These are phyloP conservation scores for Fusarium mundagurra DNA, from an alignment of 2,329 filamentous ascomycete genomes.

Conservation along the genomic window DNA sequence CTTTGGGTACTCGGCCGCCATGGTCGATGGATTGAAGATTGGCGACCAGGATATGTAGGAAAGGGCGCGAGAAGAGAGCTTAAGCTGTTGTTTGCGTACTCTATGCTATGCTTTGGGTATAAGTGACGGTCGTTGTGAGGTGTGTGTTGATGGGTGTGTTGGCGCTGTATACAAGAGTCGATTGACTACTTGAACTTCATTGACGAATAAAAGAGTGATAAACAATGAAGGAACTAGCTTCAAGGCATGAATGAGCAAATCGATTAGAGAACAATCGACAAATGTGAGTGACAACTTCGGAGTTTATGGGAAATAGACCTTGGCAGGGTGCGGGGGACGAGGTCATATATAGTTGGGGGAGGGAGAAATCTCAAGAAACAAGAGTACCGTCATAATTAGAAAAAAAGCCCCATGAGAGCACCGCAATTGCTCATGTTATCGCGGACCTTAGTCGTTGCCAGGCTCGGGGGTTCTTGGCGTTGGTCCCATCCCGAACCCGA, in stretches of 20 bases:
- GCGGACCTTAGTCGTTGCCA: conserved; percentile 31
- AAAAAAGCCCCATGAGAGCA: neutral
- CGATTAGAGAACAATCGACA: conserved; percentile 11
- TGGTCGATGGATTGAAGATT: conserved; percentile 38
- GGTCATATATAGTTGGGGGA: conserved; percentile 38
- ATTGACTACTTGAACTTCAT: conserved; percentile 34
- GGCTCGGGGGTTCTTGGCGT: conserved; percentile 31
- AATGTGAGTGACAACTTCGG: conserved; percentile 11
- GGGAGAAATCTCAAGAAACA: conserved; percentile 2
- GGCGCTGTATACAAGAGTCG: neutral
- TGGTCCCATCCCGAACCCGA: conserved; percentile 26
- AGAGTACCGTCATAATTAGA: conserved; percentile 15
- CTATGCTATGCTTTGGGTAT: conserved; percentile 8
- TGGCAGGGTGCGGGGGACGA: conserved; percentile 33
- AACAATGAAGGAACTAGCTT: neutral
- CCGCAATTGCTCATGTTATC: neutral
- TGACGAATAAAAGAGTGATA: neutral
- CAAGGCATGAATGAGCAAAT: neutral
- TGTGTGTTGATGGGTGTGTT: neutral
- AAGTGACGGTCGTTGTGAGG: neutral
- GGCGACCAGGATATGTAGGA: conserved; percentile 6
- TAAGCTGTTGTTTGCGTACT: conserved; percentile 4
- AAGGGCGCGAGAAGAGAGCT: neutral
- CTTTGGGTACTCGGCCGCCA: conserved; percentile 60
- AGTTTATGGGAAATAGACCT: conserved; percentile 10